Conservation (phyloP, 441 rosid species). For the Populus hybrid region DNA sequence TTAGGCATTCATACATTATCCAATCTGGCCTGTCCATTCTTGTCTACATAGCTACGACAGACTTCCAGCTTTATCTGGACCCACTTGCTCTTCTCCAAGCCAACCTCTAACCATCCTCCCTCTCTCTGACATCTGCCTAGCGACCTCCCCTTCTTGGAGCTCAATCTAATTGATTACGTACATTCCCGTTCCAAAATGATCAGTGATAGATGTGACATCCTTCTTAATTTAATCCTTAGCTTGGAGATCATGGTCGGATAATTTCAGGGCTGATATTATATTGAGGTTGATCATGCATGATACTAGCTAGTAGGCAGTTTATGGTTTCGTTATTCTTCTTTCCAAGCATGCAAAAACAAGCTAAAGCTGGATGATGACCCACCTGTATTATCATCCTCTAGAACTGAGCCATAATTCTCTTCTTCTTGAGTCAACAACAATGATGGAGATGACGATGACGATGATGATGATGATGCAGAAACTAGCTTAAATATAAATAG, state of each 20-base stretch:
- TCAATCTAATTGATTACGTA: conserved; percentile 2
- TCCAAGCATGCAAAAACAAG: conserved; percentile 70
- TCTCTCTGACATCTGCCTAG: background rate
- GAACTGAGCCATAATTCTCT: conserved; percentile 17
- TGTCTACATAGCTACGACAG: conserved; percentile 28
- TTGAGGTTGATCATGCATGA: background rate
- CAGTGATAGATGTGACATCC: too few species aligned
- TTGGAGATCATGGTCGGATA: too few species aligned
- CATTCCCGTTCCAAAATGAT: background rate
- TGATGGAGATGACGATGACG: conserved; percentile 19
- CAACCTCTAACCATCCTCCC: conserved; percentile 5
- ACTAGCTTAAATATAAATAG: conserved; percentile 57
- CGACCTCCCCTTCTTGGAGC: too few species aligned
- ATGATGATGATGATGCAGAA: conserved; percentile 16
- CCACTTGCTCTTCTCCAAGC: conserved; percentile 26
- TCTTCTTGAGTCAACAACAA: conserved; percentile 18
- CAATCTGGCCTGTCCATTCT: conserved; percentile 44
- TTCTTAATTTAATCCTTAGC: background rate
- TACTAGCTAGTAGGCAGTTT: background rate
- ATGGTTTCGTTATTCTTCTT: conserved; percentile 33
- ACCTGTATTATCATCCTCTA: conserved; percentile 26
- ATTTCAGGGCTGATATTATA: background rate
- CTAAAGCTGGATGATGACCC: conserved; percentile 44
- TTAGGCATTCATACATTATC: conserved; percentile 19
- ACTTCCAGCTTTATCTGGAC: conserved; percentile 39